A percentile compares a stretch with the other conserved stretches of the same genome.
phyloP scores from a whole-genome alignment of 2,329 filamentous ascomycete genomes.

The Didymella arachidicola region DNA sequence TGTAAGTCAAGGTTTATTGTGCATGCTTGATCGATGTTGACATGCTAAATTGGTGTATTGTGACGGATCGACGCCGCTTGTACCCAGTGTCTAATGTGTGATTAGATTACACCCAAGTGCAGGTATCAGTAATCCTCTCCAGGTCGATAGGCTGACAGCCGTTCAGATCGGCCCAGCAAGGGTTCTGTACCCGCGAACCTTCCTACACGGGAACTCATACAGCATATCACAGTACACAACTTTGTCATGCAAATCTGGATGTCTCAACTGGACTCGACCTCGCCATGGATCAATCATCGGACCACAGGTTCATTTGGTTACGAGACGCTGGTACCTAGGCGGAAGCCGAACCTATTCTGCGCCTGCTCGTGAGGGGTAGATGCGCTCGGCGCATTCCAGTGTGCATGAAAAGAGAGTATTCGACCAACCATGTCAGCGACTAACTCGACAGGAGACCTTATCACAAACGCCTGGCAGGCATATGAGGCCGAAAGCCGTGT shows the following conservation, averaged over 20 bases:
- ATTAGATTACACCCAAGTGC: background rate
- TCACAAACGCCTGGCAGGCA: too few species aligned
- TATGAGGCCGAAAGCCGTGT: too few species aligned
- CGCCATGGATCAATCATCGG: too few species aligned
- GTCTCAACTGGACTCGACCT: background rate
- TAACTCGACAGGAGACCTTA: too few species aligned
- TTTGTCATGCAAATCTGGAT: background rate
- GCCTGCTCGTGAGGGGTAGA: too few species aligned
- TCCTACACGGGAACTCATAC: background rate
- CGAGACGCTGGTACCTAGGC: too few species aligned
- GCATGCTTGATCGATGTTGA: background rate
- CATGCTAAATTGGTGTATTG: background rate
- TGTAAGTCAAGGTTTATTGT: background rate
- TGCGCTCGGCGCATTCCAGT: too few species aligned
- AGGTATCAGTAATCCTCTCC: background rate
- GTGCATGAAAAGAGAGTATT: too few species aligned
- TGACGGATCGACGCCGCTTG: background rate
- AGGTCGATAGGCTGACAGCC: background rate
- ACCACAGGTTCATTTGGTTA: too few species aligned
- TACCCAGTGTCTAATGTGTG: background rate
- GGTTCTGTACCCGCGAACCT: background rate
- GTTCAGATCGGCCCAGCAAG: background rate
- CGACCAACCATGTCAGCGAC: too few species aligned
- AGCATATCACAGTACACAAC: background rate
- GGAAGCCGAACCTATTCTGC: too few species aligned